Evolutionary conservation across 345 rosid species (phyloP), one percentile per base, ranked within the genome.

Genomic region (Noccaea caerulescens): DNA sequence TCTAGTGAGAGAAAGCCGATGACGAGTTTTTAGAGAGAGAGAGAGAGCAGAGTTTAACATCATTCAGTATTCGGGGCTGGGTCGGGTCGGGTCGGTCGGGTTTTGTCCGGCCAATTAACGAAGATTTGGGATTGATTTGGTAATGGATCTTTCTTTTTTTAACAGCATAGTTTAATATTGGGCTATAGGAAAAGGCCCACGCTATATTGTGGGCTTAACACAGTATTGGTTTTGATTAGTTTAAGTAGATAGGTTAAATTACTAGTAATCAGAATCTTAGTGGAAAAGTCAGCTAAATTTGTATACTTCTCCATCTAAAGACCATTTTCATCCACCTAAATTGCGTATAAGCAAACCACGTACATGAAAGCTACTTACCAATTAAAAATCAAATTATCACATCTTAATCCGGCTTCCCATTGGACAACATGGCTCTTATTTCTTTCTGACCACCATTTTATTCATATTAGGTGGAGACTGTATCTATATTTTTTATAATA

Each of bases 381-480:
- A 61, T 60, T 68, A 59, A 51, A 51, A 7, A 59, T 59, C 32
- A 32, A 57, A 58, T 32, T 66, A 58, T 64, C 66, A 72, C 71
- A 72, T 65, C 77, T 56, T 47, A 66, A 49, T 66, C 56, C 2
- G 3, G 43, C 9, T 65, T 65, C 51, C 25, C 63, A 72, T 58
- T 73, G 67, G 68, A 73, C 72, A 66, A 7, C 72, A 50, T 3
- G 16, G 2, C 45, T 51, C 39, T 18, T 41, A 41, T 9, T 33
- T 51, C 10, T 65, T 38, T 47, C 37, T 72, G 49, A 55, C 64
- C 58, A 65, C 52, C 52, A 64, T 27, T 27, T 73, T 7, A 30
- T 73, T 66, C 60, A 74, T 34, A 53, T 66, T 74, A 66, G 67
- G 72, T 67, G 56, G 25, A 33, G 62, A 33, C 49, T 73, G 8